These are phyloP conservation scores for Diaporthe velutina DNA, from an alignment of 2,329 filamentous ascomycete genomes.

Conservation along the genomic window DNA sequence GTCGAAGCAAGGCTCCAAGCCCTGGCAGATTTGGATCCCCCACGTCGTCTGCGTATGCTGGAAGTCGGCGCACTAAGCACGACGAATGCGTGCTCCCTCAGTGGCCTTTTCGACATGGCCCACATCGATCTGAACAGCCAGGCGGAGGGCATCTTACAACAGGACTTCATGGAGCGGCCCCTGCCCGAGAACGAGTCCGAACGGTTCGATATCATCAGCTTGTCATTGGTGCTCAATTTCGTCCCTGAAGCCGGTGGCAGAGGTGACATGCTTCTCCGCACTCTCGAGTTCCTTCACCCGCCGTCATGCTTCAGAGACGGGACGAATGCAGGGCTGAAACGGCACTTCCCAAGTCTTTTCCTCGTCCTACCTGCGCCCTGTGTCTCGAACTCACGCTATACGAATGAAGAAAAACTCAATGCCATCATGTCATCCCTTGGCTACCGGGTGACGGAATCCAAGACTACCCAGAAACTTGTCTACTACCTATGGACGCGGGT, in stretches of 20 bases:
- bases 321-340: slow-evolving; percentile 38
- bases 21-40: slow-evolving; percentile 26
- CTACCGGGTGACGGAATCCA: slow-evolving; percentile 74
- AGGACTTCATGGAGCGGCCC: slow-evolving; percentile 94
- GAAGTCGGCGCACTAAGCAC: slow-evolving; percentile 92
- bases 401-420: slow-evolving; percentile 77
- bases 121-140: slow-evolving; percentile 94
- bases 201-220: slow-evolving; percentile 88
- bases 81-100: slow-evolving; percentile 84
- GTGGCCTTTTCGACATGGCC: slow-evolving; percentile 77
- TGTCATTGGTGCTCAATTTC: slow-evolving; percentile 95
- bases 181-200: slow-evolving; percentile 73
- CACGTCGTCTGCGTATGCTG: slow-evolving; percentile 72
- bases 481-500: slow-evolving; percentile 86
- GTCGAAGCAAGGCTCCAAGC: slow-evolving; percentile 43
- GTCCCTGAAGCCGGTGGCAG: slow-evolving; percentile 82
- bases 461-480: slow-evolving; percentile 84
- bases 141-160: slow-evolving; percentile 82
- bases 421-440: slow-evolving; percentile 84
- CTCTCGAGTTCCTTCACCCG: slow-evolving; percentile 75
- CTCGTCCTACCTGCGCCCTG: slow-evolving; percentile 91
- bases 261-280: slow-evolving; percentile 88
- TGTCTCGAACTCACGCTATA: slow-evolving; percentile 89
- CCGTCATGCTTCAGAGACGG: slow-evolving; percentile 41
- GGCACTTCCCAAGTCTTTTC: slow-evolving; percentile 79